Evolutionary conservation across 1,284 basidiomycete genomes (phyloP), one percentile per base, ranked within the genome.

Genomic region (Wallemia hederae): DNA sequence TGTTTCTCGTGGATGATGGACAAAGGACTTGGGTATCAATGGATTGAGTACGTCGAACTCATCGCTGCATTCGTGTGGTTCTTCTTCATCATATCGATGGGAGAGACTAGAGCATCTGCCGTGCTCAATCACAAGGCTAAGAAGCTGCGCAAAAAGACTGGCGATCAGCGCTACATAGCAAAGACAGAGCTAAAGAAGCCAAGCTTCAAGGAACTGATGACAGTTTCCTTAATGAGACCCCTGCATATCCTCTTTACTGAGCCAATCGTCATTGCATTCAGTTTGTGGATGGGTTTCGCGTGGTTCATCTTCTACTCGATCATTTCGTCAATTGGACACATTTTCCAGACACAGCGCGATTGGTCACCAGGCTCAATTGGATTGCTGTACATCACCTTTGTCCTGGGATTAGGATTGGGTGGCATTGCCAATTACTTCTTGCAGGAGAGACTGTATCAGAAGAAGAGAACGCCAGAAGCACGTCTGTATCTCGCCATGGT

Each of bases 401-500:
- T 49, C 5, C 19, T 49, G 39, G 39, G 39, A 49, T 49, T 49
- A n/a, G 39, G 9, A 7, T n/a, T 49, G 11, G 39, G 39, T n/a
- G 39, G 39, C 22, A 49, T 49, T 22, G 39, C 39, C n/a, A 49
- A 49, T n/a, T 49, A 17, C 39, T 49, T 49, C 19, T 49, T 49
- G 39, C 39, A 49, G n/a, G 39, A 49, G 39, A 14, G 39, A 14
- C 11, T 49, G 9, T 49, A 49, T n/a, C 39, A 49, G 39, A 49
- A 49, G 19, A 49, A 49, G n/a, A 49, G n/a, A n/a, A 49, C 39
- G 22, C 62, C 62, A 22, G 62, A 63, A 22, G 62, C 62, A 1
- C 60, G 64, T 1, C 64, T 66, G 15, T 62, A 62, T 31, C 63
- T 63, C 14, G 63, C 65, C 5, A 64, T 66, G 61, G 58, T 60